Conservation (phyloP, 352 stramenopile genomes). For the Phytophthora europaea region DNA sequence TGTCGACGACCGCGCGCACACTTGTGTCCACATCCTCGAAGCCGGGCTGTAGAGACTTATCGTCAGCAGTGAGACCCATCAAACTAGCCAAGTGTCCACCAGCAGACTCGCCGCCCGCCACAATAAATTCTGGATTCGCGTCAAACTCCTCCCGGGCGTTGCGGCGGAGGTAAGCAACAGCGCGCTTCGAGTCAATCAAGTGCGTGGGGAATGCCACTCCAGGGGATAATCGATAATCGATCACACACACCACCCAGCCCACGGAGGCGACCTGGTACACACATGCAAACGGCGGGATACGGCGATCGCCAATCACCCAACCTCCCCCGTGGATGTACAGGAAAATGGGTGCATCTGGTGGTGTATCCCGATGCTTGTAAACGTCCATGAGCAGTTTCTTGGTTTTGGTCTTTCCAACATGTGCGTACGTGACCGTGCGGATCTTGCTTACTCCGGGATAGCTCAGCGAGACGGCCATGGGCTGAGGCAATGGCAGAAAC, state of each 20-base stretch:
- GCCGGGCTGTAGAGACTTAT: conserved; percentile 62
- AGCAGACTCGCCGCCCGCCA: conserved; percentile 68
- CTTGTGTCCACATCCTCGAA: conserved; percentile 76
- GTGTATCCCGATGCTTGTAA: conserved; percentile 53
- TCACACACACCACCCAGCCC: conserved; percentile 75
- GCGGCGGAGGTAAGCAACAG: conserved; percentile 60
- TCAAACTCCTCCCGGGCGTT: conserved; percentile 46
- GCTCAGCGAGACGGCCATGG: conserved; percentile 53
- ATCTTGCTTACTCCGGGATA: conserved; percentile 58
- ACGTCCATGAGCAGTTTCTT: conserved; percentile 72
- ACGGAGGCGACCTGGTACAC: conserved; percentile 66
- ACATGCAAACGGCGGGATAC: conserved; percentile 55
- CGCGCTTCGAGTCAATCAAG: conserved; percentile 73
- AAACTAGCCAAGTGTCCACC: conserved; percentile 66
- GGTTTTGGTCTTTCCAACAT: conserved; percentile 66
- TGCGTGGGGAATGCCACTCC: conserved; percentile 66
- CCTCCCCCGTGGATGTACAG: conserved; percentile 77
- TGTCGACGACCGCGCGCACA: conserved; percentile 63
- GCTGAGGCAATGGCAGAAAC: conserved; percentile 63
- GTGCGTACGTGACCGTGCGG: conserved; percentile 56
- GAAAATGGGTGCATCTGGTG: conserved; percentile 67
- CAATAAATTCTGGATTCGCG: conserved; percentile 66
- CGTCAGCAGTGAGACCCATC: conserved; percentile 54
- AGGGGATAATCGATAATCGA: conserved; percentile 79
- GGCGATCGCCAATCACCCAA: conserved; percentile 69